Evolutionary conservation across 169 alveolate species (phyloP).

Genomic region (Plasmodium sp.): DNA sequence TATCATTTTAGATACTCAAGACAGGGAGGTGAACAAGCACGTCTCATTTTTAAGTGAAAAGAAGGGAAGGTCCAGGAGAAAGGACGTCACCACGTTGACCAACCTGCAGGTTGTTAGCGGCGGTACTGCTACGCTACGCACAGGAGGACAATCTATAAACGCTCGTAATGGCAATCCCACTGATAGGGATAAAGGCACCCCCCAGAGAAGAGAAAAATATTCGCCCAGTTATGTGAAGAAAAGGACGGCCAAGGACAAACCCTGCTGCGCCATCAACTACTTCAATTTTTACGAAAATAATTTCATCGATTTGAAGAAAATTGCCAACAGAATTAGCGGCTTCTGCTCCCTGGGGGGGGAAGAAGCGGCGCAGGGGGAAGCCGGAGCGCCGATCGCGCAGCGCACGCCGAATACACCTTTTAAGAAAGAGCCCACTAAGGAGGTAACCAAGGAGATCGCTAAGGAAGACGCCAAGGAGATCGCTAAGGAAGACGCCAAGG

Average conservation of each 20-base stretch:
- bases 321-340: conserved; percentile 18
- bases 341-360: not conserved
- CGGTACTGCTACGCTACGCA: not conserved
- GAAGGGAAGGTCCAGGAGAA: not conserved
- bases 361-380: not conserved
- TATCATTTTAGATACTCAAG: conserved; percentile 17
- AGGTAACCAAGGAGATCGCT: not conserved
- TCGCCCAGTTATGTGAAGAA: not conserved
- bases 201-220: not conserved
- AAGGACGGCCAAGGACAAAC: not conserved
- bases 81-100: not conserved
- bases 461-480: not conserved
- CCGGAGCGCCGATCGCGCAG: not conserved
- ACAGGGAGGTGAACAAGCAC: conserved; percentile 15
- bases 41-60: not conserved
- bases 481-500: too few relatives aligned
- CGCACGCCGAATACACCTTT: not conserved
- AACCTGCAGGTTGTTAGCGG: not conserved
- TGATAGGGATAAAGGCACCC: not conserved
- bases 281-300: conserved; percentile 71
- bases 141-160: not conserved
- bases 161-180: not conserved
- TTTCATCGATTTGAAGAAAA: conserved; percentile 43
- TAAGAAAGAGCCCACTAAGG: not conserved
- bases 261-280: not conserved